Conservation (phyloP, 83 land plant genomes). For the Picea mariana region DNA sequence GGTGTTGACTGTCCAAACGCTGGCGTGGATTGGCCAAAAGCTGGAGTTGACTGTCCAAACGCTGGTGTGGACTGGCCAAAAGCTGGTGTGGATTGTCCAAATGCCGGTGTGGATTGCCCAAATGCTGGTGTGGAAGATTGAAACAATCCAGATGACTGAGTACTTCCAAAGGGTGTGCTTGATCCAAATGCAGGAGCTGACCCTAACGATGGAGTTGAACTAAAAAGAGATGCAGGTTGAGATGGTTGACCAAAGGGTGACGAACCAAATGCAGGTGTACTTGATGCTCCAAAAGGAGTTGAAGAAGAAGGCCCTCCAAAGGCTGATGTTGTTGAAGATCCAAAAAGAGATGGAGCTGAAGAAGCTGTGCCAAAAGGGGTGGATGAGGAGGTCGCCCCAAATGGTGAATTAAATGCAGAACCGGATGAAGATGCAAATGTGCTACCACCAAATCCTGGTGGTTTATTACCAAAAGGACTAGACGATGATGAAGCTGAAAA, state of each 20-base stretch:
- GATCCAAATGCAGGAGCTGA: conserved; percentile 42
- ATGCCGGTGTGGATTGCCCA: conserved; percentile 64
- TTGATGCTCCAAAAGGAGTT: conserved; percentile 38
- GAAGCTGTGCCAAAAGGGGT: conserved; percentile 49
- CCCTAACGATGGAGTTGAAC: conserved; percentile 35
- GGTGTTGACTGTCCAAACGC: conserved; percentile 22
- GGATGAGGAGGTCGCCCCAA: conserved; percentile 35
- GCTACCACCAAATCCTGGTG: conserved; percentile 39
- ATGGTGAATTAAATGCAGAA: conserved; percentile 39
- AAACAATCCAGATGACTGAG: conserved; percentile 53
- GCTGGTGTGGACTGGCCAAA: conserved; percentile 34
- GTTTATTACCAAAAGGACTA: conserved; percentile 45
- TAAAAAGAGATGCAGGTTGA: conserved; percentile 22
- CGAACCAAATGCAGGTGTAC: conserved; percentile 54
- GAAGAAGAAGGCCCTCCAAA: conserved; percentile 46
- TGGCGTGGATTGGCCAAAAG: conserved; percentile 40
- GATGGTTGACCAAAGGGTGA: conserved; percentile 44
- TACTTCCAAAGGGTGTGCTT: conserved; percentile 41
- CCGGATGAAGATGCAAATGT: conserved; percentile 41
- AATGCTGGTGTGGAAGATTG: conserved; percentile 45
- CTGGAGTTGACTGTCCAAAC: conserved; percentile 28
- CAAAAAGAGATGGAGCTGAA: conserved; percentile 31
- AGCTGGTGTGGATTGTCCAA: conserved; percentile 51
- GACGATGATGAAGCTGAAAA: conserved; percentile 40
- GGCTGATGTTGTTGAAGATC: conserved; percentile 24